A percentile compares a stretch with the other conserved stretches of the same genome.
Conservation (phyloP, 2,329 filamentous ascomycete genomes). For the Monosporascus sp. region DNA sequence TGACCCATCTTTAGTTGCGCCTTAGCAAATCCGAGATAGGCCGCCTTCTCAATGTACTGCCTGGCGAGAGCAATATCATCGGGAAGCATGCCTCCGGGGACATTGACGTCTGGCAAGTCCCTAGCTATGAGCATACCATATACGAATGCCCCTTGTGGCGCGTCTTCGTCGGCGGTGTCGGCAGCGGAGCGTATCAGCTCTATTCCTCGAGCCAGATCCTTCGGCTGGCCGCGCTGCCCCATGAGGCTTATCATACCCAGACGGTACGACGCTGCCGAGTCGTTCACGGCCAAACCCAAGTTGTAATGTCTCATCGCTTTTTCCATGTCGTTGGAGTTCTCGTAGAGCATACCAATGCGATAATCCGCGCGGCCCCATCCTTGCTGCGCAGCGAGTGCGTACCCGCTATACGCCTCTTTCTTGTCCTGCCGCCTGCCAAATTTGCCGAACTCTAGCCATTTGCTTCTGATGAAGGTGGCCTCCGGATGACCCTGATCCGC, state of each 20-base stretch:
- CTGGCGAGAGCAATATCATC: constrained; percentile 68
- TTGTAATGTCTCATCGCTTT: constrained; percentile 92
- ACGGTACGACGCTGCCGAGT: constrained; percentile 82
- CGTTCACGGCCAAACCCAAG: constrained; percentile 68
- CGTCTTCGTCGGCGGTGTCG: constrained; percentile 87
- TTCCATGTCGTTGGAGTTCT: constrained; percentile 85
- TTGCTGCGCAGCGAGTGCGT: constrained; percentile 77
- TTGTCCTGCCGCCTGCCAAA: constrained; percentile 88
- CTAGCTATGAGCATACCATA: constrained; percentile 90
- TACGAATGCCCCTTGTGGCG: constrained; percentile 91
- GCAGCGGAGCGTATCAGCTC: constrained; percentile 80
- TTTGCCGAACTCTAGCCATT: constrained; percentile 98
- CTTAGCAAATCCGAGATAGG: constrained; percentile 92
- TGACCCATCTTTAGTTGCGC: constrained; percentile 97
- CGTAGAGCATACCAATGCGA: constrained; percentile 96
- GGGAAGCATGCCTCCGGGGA: constrained; percentile 66
- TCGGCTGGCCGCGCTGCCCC: constrained; percentile 84
- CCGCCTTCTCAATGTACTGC: constrained; percentile 92
- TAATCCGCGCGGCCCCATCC: constrained; percentile 89
- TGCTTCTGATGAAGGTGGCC: constrained; percentile 87
- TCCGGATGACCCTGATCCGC: constrained; percentile 89
- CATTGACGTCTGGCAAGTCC: constrained; percentile 82
- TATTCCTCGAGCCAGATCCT: constrained; percentile 72
- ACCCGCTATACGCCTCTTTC: constrained; percentile 86
- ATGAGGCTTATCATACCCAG: constrained; percentile 97